Evolutionary conservation across 2,329 filamentous ascomycete genomes (phyloP).

Genomic region (Bipolaris victoriae): DNA sequence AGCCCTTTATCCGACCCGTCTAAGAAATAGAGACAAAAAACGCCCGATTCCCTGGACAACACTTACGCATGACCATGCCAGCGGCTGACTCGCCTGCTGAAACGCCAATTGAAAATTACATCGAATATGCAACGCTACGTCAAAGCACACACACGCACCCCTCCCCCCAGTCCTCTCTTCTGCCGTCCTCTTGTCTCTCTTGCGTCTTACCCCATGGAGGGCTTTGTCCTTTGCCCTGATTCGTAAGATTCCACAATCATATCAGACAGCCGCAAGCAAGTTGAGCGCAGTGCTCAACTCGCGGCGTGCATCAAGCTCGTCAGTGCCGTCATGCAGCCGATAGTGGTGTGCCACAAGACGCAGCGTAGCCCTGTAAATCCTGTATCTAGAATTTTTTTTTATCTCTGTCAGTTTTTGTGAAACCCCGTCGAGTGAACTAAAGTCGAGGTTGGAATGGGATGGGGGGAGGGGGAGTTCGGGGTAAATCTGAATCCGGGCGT

Average conservation of each 20-base stretch:
- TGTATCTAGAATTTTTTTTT: conserved; percentile 46
- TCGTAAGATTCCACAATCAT: too few relatives aligned
- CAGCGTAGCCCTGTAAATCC: conserved; percentile 52
- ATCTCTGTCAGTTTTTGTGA: too few relatives aligned
- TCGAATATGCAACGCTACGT: not conserved
- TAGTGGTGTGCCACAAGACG: conserved; percentile 54
- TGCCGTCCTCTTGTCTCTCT: not conserved
- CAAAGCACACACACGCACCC: not conserved
- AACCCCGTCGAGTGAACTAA: too few relatives aligned
- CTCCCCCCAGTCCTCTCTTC: not conserved
- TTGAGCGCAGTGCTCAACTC: conserved; percentile 50
- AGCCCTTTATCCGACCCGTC: too few relatives aligned
- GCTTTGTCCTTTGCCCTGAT: too few relatives aligned
- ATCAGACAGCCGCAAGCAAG: conserved; percentile 39
- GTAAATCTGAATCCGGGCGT: too few relatives aligned
- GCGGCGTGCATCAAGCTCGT: conserved; percentile 53
- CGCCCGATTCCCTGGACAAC: not conserved
- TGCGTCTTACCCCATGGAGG: not conserved
- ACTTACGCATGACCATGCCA: not conserved
- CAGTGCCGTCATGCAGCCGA: conserved; percentile 48
- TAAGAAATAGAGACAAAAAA: not conserved
- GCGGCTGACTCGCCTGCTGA: conserved; percentile 2
- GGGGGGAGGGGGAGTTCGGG: too few relatives aligned
- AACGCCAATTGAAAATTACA: not conserved
- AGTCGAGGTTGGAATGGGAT: too few relatives aligned